Conservation (phyloP, 169 alveolate genomes). For the Theileria orientalis region DNA sequence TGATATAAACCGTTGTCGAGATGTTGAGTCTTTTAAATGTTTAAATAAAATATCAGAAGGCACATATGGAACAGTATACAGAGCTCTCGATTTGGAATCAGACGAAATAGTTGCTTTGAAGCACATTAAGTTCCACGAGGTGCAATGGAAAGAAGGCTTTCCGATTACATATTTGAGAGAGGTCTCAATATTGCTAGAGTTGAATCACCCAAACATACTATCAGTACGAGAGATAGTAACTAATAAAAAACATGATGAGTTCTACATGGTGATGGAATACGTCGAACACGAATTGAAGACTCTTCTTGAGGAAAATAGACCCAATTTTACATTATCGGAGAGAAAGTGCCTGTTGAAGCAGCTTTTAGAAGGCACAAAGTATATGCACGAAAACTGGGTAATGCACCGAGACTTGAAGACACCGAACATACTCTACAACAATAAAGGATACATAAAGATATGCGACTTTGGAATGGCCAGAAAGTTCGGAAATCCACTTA, state of each 20-base stretch:
- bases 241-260: constrained; percentile 76
- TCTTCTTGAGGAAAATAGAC: constrained; percentile 83
- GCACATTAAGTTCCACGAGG: constrained; percentile 83
- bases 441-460: constrained; percentile 78
- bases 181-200: constrained; percentile 89
- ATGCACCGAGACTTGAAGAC: constrained; percentile 90
- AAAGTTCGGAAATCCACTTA: constrained; percentile 83
- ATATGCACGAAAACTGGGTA: constrained; percentile 85
- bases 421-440: constrained; percentile 83
- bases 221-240: constrained; percentile 89
- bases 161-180: constrained; percentile 94
- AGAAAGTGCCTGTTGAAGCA: constrained; percentile 86
- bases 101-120: constrained; percentile 91
- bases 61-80: constrained; percentile 93
- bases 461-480: constrained; percentile 92
- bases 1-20: constrained; percentile 47
- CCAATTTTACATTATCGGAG: constrained; percentile 89
- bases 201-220: constrained; percentile 89
- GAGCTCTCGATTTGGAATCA: constrained; percentile 87
- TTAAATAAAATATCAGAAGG: constrained; percentile 92
- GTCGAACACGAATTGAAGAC: constrained; percentile 94
- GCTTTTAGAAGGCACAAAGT: constrained; percentile 78
- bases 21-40: constrained; percentile 80
- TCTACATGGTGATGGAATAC: constrained; percentile 92
- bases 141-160: constrained; percentile 90